Evolutionary conservation across 2,329 filamentous ascomycete species (phyloP), one percentile per base, ranked within the genome.

Genomic region (Penicillium sp.): DNA sequence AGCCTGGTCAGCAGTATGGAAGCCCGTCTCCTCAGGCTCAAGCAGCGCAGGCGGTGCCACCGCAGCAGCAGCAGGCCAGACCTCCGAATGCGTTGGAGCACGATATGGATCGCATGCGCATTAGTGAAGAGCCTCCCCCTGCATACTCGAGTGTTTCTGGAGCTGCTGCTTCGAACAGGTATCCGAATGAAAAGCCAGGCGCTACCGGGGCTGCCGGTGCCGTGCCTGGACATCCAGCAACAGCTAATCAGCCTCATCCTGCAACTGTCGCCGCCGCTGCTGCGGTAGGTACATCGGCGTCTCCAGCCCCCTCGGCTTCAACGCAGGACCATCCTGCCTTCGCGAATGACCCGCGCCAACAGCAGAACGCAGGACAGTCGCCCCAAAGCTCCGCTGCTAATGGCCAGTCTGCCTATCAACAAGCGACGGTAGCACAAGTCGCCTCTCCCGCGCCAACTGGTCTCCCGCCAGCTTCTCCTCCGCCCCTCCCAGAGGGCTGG

Each of bases 401-500:
- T 42, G 64, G 48, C 44, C 61, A 67, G 18, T 57, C 54, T 13
- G 52, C 51, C 18, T 59, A 67, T 60, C 67, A 64, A 8, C 56
- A 63, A 16, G 46, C 46, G 14, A 45, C 24, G 2, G 42, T 45
- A 46, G 55, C 61, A 45, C 67, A 65, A 28, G 57, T 69, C 18
- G 60, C 60, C 57, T 66, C 76, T 33, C 71, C 76, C 24, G 69
- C 72, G 7, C 71, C 77, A 39, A 60, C 75, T 58, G 66, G 78
- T 62, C 43, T 84, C 21, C 84, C 88, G 1, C 91, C 91, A 26
- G 85, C 88, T 23, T 96, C 92, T 14, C 94, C 94, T 28, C 94
- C 94, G 19, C 94, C 93, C 2, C 81, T 99, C 14, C 94, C 94
- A 5, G 94, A 99, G 76, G 94, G 94, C 29, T 99, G 94, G 94